A percentile compares a stretch with the other conserved stretches of the same genome.
Conservation (phyloP, 441 rosid genomes). For the Erodium trifolium region DNA sequence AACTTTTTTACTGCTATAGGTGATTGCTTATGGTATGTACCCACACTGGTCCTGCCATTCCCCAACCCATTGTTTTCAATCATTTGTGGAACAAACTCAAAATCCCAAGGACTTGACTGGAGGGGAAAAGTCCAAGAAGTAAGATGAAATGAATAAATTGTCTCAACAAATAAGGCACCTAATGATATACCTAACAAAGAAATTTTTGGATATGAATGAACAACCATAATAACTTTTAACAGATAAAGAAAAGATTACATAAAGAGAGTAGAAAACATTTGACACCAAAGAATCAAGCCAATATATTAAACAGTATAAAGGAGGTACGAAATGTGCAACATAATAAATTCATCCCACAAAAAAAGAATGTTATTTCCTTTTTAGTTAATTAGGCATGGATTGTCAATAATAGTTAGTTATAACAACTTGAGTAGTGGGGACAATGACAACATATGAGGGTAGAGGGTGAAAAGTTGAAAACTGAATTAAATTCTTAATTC, state of each 20-base stretch:
- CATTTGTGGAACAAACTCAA: constrained; percentile 8
- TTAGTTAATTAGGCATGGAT: too few species aligned
- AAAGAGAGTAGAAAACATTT: not conserved
- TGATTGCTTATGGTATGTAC: constrained; percentile 9
- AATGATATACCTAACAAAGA: not conserved
- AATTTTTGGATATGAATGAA: not conserved
- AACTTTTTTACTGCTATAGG: constrained; percentile 1
- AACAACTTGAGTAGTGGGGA: too few species aligned
- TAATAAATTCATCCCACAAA: too few species aligned
- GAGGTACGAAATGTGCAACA: not conserved
- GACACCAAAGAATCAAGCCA: not conserved
- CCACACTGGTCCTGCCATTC: not conserved
- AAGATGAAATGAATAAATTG: not conserved
- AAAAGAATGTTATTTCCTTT: too few species aligned
- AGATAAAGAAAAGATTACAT: not conserved
- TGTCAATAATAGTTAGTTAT: too few species aligned
- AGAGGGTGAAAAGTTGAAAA: too few species aligned
- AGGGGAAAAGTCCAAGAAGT: not conserved
- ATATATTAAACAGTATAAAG: not conserved
- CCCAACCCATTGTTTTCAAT: constrained; percentile 3
- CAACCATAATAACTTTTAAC: not conserved
- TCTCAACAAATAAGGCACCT: not conserved
- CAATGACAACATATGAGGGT: too few species aligned
- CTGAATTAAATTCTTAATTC: too few species aligned
- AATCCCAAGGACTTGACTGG: not conserved